Percentiles rank a stretch among this genome's conserved stretches.
Evolutionary conservation across 805 yeast genomes (phyloP).

Genomic region (Starmerella potacharoeniae): DNA sequence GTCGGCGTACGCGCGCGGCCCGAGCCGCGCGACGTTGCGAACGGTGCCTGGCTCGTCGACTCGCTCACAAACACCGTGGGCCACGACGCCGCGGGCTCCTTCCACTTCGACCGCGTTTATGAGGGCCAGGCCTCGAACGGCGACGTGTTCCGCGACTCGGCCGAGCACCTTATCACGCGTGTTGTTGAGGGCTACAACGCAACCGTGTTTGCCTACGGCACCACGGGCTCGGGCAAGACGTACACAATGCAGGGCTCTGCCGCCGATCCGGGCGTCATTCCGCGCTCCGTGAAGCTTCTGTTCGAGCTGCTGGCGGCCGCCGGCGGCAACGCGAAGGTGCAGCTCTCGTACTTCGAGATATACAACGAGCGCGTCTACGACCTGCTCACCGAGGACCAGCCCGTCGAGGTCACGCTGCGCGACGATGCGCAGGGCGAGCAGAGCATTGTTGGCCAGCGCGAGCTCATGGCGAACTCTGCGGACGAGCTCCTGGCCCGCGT

Average conservation of each 20-base stretch:
- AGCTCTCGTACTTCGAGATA: constrained; percentile 69
- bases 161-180: constrained; percentile 41
- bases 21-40: constrained; percentile 4
- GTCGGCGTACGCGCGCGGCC: constrained; percentile 78
- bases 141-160: constrained; percentile 50
- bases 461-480: constrained; percentile 44
- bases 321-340: constrained; percentile 30
- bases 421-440: constrained; percentile 69
- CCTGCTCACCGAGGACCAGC: constrained; percentile 34
- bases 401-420: constrained; percentile 48
- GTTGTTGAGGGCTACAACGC: constrained; percentile 70
- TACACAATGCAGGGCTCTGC: constrained; percentile 73
- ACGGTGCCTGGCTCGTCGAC: constrained; percentile 9
- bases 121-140: constrained; percentile 42
- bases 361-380: constrained; percentile 83
- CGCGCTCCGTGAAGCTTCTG: constrained; percentile 50
- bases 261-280: constrained; percentile 52
- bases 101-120: constrained; percentile 70
- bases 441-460: constrained; percentile 60
- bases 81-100: constrained; percentile 41
- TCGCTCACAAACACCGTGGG: constrained; percentile 6
- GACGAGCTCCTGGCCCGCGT: constrained; percentile 52
- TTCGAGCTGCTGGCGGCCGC: constrained; percentile 31
- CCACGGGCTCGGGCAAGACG: constrained; percentile 91
- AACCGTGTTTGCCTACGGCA: constrained; percentile 86